Evolutionary conservation across 169 alveolate genomes (phyloP), one percentile per base, ranked within the genome.

Genomic region (Pseudocohnilembus persalinus): DNA sequence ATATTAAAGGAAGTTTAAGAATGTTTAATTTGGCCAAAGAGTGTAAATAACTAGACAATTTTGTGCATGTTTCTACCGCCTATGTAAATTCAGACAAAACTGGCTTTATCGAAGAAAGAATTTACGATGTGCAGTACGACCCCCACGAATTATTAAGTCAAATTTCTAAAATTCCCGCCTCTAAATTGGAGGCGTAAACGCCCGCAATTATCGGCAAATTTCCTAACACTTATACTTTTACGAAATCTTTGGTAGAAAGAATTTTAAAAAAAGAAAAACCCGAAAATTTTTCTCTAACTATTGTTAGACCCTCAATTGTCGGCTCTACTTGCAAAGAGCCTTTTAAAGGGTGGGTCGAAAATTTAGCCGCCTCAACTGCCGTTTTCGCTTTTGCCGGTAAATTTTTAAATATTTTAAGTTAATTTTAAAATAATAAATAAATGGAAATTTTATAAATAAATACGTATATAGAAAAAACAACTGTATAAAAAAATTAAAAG

Each of bases 331-430:
- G 91, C 73, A 89, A 82, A 31, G 95, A 94, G 73, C 97, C 97
- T 29, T 30, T 83, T 25, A 94, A 95, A n/a, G 97, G 97, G 29
- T 94, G 97, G 97, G 90, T 92, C 20, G 97, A 94, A 77, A 83
- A 92, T 32, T 76, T 94, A 1, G 84, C 94, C 35, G 94, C 95
- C 24, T 90, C 93, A 26, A 93, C 95, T 31, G 95, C 96, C 0
- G 77, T 91, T 29, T 92, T 83, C 81, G 68, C 91, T 1, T 73
- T 88, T 33, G 86, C 83, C 11, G 96, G 95, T 20, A 79, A 20
- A 11, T 20, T 11, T 49, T 11, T 49, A 49, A 49, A 49, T 20
- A 20, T 11, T 11, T 49, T 11, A 11, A 11, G 68, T 4, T 20
- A 11, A 49, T 49, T 11, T 49, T 49, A 49, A 49, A 11, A 11